Conservation (phyloP, 306 rosid species). For the Vigna trinervia region DNA sequence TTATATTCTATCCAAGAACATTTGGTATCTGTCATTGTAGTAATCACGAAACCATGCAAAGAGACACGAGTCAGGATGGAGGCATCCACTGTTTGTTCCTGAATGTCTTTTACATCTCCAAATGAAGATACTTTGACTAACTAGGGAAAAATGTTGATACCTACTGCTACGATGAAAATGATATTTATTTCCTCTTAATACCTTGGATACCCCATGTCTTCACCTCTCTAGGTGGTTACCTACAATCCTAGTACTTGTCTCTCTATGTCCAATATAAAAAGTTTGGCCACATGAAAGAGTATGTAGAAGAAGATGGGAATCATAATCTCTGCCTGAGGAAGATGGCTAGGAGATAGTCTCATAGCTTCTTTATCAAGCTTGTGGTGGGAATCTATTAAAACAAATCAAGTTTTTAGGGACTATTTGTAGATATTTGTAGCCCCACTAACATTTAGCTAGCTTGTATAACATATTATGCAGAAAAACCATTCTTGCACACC, state of each 20-base stretch:
- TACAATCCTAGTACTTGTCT: conserved; percentile 63
- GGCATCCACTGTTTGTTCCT: conserved; percentile 30
- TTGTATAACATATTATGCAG: not conserved
- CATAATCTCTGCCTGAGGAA: not conserved
- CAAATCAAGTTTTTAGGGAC: not conserved
- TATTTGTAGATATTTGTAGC: conserved; percentile 1
- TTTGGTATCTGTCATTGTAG: conserved; percentile 32
- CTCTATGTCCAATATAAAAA: conserved; percentile 45
- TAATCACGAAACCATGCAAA: not conserved
- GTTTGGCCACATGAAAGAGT: not conserved
- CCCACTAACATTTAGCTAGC: not conserved
- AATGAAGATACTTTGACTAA: conserved; percentile 18
- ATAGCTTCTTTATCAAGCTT: not conserved
- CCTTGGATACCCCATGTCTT: not conserved
- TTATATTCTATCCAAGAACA: not conserved
- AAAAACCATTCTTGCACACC: no score
- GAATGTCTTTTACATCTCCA: conserved; percentile 43
- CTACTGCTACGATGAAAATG: conserved; percentile 55
- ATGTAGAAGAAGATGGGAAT: not conserved
- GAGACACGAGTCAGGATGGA: conserved; percentile 39
- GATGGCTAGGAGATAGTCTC: not conserved
- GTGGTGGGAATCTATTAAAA: not conserved
- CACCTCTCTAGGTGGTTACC: not conserved
- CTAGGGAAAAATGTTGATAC: conserved; percentile 31
- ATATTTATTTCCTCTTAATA: conserved; percentile 47